These are phyloP conservation scores for Candolleomyces eurysporus DNA, from an alignment of 768 basidiomycete genomes.

Conservation along the genomic window DNA sequence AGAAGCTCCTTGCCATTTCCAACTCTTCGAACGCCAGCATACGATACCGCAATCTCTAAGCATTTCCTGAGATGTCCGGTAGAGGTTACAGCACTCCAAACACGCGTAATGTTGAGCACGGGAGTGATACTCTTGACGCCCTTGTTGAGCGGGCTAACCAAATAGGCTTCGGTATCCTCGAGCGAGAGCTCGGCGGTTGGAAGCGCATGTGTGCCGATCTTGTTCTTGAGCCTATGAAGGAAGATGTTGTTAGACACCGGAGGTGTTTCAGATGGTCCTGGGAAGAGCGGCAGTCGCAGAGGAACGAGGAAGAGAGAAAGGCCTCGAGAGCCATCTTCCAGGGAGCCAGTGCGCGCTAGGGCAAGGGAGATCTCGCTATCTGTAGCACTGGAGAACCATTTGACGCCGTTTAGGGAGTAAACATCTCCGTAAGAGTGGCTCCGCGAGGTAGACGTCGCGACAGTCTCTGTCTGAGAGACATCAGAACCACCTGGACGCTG, in stretches of 20 bases:
- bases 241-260: constrained; percentile 62
- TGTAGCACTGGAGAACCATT: constrained; percentile 85
- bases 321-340: constrained; percentile 54
- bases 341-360: constrained; percentile 66
- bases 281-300: constrained; percentile 54
- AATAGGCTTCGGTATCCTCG: constrained; percentile 56
- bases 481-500: constrained; percentile 75
- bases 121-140: constrained; percentile 69
- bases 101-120: constrained; percentile 74
- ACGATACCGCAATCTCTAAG: constrained; percentile 64
- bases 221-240: constrained; percentile 75
- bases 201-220: constrained; percentile 70
- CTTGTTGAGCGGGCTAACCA: constrained; percentile 53
- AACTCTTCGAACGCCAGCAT: constrained; percentile 58
- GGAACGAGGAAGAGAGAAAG: constrained; percentile 78
- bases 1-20: constrained; percentile 49
- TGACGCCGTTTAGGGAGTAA: constrained; percentile 67
- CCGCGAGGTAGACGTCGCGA: constrained; percentile 40
- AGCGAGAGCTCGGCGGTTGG: constrained; percentile 77
- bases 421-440: constrained; percentile 41
- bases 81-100: constrained; percentile 59
- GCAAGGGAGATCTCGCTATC: constrained; percentile 73
- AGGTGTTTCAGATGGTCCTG: constrained; percentile 34
- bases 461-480: constrained; percentile 71
- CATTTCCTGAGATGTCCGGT: constrained; percentile 59